Base-by-base conservation (phyloP, 306 rosid genomes). In the Prunus mume region DNA sequence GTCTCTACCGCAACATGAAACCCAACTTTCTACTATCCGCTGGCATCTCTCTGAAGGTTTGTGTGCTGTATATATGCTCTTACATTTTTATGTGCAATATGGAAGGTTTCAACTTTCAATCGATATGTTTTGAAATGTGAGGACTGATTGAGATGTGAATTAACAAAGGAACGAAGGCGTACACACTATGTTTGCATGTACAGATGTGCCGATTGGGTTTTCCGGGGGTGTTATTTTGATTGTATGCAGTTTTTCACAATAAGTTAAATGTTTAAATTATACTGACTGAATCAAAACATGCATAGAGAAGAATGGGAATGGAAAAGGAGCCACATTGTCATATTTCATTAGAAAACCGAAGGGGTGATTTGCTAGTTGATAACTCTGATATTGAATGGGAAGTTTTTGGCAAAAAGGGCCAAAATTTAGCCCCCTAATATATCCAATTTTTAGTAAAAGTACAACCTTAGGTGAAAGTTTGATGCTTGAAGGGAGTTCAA, bases 21-120 rank as follows among this genome's bases (percentile, higher is more conserved):
- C 89, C 38, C 97, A 93, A 50, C 89, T 93, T 76, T 88, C 98
- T 13, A 91, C 92, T 77, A 81, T 93, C 80, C 92, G 97, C 51
- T 87, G 97, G 98, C 97, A 91, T 87, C 86, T 91, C 58, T 87
- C 97, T 57, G 92, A 93, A 90, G 98, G 98, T 93, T 71, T 65
- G 89, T 70, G 12, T 46, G 68, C 32, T 68, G 10, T 38, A 65
- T 38, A 38, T 20, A 72, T 38, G 52, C 65, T 54, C 52, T 65
- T 20, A 9, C 19, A n/a, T 13, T 73, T 43, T 62, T 47, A 10
- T 51, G 5, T 76, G 45, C n/a, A 41, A 10, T 67, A 4, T 19
- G 65, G n/a, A 76, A 0, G 6, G 55, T 20, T 76, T 46, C 68
- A 22, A 25, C 2, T 27, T 57, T 75, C 14, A 38, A 27, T 38